Evolutionary conservation across 2,329 filamentous ascomycete genomes (phyloP), one percentile per base, ranked within the genome.

Genomic region (Diplodia sapinea): DNA sequence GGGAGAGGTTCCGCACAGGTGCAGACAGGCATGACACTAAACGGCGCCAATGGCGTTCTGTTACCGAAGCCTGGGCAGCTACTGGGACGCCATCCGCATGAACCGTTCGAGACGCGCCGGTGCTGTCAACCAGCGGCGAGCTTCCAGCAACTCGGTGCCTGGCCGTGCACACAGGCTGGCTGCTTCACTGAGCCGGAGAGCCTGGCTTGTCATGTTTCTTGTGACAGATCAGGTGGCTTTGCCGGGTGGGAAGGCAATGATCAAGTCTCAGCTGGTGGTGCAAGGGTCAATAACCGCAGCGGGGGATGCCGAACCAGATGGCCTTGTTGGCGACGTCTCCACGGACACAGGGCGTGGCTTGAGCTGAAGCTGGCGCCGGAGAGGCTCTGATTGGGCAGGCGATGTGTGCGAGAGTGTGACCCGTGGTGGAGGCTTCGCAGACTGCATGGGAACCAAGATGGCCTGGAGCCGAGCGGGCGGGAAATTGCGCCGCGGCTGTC

Each of bases 211-310:
- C 7, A 38, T 38, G 36, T 12, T 38, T 38, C 36, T 12, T 38
- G 9, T 38, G 36, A 38, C 31, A 47, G 57, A 63, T 51, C 43
- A 63, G 59, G 29, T 63, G 59, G 59, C 47, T 51, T 36, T 51
- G 40, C 23, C 40, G 55, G 36, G 40, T n/a, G 29, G 26, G 26
- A 3, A 26, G 26, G 26, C 26, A 26, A 26, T 26, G 26, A 26
- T 26, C 26, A 26, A 17, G 54, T 57, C 54, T 31, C 59, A 13
- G 9, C 3, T 6, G 15, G 59, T 63, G 29, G 47, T 63, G 51
- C 59, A 63, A 63, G 59, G 59, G 43, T 23, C 59, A 63, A 63
- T 51, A 63, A 12, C 26, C 1, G 17, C 26, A 36, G 43, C 7
- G 47, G 23, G n/a, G 43, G 43, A 33, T 11, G 6, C 54, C 29